Evolutionary conservation across 345 rosid genomes (phyloP).

Genomic region (Pelargonium nanum): DNA sequence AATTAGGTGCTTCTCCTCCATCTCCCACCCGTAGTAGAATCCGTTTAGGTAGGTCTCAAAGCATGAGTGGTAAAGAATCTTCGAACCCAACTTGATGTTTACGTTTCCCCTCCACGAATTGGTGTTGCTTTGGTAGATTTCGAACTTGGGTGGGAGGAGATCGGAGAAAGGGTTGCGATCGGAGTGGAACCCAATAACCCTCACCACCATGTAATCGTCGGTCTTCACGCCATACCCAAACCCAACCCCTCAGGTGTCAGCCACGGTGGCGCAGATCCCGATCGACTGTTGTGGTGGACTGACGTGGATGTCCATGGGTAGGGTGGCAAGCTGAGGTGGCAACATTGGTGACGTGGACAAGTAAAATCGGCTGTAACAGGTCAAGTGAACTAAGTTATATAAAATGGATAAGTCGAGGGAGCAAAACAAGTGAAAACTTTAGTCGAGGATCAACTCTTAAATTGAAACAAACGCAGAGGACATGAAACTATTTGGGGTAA

Average conservation of each 20-base stretch:
- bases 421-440: too few species aligned
- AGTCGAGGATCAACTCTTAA: too few species aligned
- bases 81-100: not conserved
- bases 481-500: too few species aligned
- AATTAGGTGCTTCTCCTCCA: not conserved
- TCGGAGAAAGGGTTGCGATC: not conserved
- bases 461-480: too few species aligned
- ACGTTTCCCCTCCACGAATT: not conserved
- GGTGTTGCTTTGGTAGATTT: not conserved
- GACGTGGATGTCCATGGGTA: too few species aligned
- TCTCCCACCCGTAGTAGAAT: not conserved
- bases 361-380: too few species aligned
- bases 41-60: not conserved
- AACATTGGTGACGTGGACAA: too few species aligned
- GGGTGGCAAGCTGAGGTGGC: too few species aligned
- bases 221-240: not conserved
- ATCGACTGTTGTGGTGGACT: too few species aligned
- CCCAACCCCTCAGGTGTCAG: not conserved
- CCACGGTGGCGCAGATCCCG: too few species aligned
- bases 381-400: too few species aligned
- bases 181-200: not conserved
- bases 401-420: too few species aligned
- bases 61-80: not conserved
- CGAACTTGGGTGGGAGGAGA: not conserved
- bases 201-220: not conserved